phyloP scores from a whole-genome alignment of 129 eudicot genomes.

The Apium graveolens region DNA sequence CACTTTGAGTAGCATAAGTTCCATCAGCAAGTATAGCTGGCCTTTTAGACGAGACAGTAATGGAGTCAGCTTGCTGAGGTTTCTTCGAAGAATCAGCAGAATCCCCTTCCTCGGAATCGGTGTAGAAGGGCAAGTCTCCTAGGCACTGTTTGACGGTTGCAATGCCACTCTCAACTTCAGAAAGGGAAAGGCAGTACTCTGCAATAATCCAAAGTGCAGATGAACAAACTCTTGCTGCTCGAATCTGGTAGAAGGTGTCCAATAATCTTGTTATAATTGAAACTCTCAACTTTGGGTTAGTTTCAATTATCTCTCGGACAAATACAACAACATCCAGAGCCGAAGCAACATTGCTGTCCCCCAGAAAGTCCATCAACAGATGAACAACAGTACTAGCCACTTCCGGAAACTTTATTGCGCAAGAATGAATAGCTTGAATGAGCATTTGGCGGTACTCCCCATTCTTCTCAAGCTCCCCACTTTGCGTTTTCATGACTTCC shows the following conservation, averaged over 20 bases:
- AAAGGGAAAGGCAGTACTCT: constrained; percentile 82
- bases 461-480: constrained; percentile 92
- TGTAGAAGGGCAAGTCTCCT: constrained; percentile 82
- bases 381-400: constrained; percentile 93
- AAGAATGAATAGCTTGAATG: constrained; percentile 92
- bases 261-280: constrained; percentile 75
- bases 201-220: constrained; percentile 98
- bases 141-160: constrained; percentile 86
- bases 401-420: constrained; percentile 96
- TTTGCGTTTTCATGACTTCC: constrained; percentile 91
- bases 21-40: constrained; percentile 94
- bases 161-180: constrained; percentile 91
- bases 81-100: constrained; percentile 52
- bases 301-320: constrained; percentile 84
- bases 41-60: constrained; percentile 71
- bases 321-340: constrained; percentile 87
- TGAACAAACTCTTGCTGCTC: constrained; percentile 83
- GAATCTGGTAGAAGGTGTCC: constrained; percentile 87
- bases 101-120: constrained; percentile 60
- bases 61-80: constrained; percentile 56
- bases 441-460: constrained; percentile 96
- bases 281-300: constrained; percentile 85
- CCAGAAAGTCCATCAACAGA: constrained; percentile 91
- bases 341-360: constrained; percentile 84
- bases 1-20: constrained; percentile 90